A percentile compares a stretch with the other conserved stretches of the same genome.
Conservation (phyloP, 2,329 filamentous ascomycete species). For the Verticillium alfalfae region DNA sequence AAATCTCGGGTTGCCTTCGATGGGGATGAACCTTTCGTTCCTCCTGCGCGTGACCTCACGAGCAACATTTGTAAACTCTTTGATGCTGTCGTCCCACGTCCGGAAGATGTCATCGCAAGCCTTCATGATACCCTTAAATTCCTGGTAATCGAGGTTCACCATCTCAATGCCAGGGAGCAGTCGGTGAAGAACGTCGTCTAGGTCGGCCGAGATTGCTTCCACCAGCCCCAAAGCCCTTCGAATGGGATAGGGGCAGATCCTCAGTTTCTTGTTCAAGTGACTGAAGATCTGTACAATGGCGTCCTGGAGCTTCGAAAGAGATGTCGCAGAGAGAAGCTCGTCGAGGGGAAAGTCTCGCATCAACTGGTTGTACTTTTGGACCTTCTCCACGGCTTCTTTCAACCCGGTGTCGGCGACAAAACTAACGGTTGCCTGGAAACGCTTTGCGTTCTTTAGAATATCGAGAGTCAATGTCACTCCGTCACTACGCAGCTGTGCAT, state of each 20-base stretch:
- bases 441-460: slow-evolving; percentile 93
- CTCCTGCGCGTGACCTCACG: slow-evolving; percentile 89
- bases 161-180: slow-evolving; percentile 81
- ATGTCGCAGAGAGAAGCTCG: slow-evolving; percentile 87
- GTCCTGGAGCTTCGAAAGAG: slow-evolving; percentile 81
- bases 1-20: slow-evolving; percentile 89
- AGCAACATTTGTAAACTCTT: slow-evolving; percentile 96
- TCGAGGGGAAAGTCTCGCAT: slow-evolving; percentile 98
- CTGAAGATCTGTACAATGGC: slow-evolving; percentile 84
- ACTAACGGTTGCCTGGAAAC: slow-evolving; percentile 95
- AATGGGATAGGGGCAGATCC: slow-evolving; percentile 93
- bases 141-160: slow-evolving; percentile 86
- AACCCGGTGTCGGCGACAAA: slow-evolving; percentile 93
- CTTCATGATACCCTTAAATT: slow-evolving; percentile 82
- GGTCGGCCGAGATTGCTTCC: slow-evolving; percentile 89
- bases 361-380: slow-evolving; percentile 97
- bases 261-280: slow-evolving; percentile 96
- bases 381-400: slow-evolving; percentile 92
- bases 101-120: slow-evolving; percentile 81
- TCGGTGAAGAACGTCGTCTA: slow-evolving; percentile 80
- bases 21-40: slow-evolving; percentile 97
- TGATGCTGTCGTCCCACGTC: slow-evolving; percentile 92
- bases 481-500: slow-evolving; percentile 79
- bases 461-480: slow-evolving; percentile 89
- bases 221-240: slow-evolving; percentile 88